A percentile compares a stretch with the other conserved stretches of the same genome.
These are phyloP conservation scores for Schizophyllum commune DNA, from an alignment of 1,284 basidiomycete species.

Conservation along the genomic window DNA sequence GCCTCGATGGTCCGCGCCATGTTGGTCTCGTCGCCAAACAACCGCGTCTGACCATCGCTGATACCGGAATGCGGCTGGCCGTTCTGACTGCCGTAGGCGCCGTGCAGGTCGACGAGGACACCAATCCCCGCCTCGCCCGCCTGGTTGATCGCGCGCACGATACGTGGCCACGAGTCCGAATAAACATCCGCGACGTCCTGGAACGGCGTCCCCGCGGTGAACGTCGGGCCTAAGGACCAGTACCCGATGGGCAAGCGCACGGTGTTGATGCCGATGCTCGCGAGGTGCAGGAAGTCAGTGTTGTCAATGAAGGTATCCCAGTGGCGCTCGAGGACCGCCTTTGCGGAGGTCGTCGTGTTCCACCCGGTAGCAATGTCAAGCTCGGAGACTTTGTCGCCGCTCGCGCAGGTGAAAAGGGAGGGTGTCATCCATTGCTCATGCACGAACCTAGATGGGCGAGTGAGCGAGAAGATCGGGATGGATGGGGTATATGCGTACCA, in stretches of 20 bases:
- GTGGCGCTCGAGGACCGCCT: conserved; percentile 58
- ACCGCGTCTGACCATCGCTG: conserved; percentile 48
- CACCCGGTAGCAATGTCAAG: conserved; percentile 50
- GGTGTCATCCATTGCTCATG: conserved; percentile 76
- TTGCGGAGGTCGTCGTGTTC: conserved; percentile 38
- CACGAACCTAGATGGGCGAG: conserved; percentile 49
- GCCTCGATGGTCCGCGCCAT: conserved; percentile 53
- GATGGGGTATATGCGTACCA: conserved; percentile 30
- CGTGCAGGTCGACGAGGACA: conserved; percentile 73
- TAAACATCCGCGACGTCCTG: conserved; percentile 54
- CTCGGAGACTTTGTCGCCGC: conserved; percentile 45
- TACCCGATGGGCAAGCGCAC: conserved; percentile 67
- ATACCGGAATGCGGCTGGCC: conserved; percentile 70
- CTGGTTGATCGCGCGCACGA: conserved; percentile 60
- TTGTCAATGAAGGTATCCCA: conserved; percentile 76
- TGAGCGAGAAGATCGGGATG: not conserved
- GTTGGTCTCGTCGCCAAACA: conserved; percentile 47
- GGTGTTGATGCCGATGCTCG: conserved; percentile 64
- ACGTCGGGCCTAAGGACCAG: conserved; percentile 49
- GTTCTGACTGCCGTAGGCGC: conserved; percentile 64
- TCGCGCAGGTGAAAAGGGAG: conserved; percentile 58
- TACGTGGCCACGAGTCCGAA: conserved; percentile 50
- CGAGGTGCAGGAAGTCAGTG: conserved; percentile 55
- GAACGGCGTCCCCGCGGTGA: conserved; percentile 48
- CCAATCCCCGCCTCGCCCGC: conserved; percentile 59